Evolutionary conservation across 2,329 filamentous ascomycete genomes (phyloP).

Genomic region (Colletotrichum abscissum): DNA sequence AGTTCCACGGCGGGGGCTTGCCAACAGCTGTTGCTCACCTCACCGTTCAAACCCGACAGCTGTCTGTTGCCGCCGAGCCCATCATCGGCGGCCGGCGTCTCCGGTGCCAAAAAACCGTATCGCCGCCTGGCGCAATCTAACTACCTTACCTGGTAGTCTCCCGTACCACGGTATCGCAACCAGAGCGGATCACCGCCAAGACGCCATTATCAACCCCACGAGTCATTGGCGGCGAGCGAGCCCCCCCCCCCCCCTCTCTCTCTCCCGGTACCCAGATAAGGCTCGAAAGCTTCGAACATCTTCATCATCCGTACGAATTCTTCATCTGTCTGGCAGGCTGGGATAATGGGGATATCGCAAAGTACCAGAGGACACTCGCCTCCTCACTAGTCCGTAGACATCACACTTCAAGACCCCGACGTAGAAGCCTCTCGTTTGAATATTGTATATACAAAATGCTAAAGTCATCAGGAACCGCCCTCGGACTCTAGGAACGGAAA

Average conservation of each 20-base stretch:
- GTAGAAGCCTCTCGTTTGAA: too few species aligned
- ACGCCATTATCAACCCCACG: conserved; percentile 12
- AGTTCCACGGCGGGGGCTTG: neutral
- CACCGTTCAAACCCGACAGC: neutral
- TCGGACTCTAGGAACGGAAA: too few species aligned
- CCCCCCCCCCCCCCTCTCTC: too few species aligned
- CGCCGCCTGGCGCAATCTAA: neutral
- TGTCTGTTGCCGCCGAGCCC: neutral
- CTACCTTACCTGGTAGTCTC: neutral
- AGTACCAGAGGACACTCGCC: too few species aligned
- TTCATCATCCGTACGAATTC: neutral
- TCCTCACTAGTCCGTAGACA: too few species aligned
- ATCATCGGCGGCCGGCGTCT: neutral
- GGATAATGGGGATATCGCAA: too few species aligned
- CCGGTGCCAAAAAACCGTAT: neutral
- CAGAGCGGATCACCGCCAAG: conserved; percentile 21
- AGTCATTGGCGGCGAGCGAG: conserved; percentile 3
- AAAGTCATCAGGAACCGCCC: too few species aligned
- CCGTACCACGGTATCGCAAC: neutral
- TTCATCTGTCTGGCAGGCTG: too few species aligned
- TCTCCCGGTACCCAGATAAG: neutral
- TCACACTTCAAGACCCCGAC: too few species aligned
- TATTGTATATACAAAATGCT: too few species aligned
- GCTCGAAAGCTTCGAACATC: neutral
- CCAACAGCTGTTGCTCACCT: neutral